Evolutionary conservation across 2,329 filamentous ascomycete species (phyloP).

Genomic region (Tolypocladium paradoxum): DNA sequence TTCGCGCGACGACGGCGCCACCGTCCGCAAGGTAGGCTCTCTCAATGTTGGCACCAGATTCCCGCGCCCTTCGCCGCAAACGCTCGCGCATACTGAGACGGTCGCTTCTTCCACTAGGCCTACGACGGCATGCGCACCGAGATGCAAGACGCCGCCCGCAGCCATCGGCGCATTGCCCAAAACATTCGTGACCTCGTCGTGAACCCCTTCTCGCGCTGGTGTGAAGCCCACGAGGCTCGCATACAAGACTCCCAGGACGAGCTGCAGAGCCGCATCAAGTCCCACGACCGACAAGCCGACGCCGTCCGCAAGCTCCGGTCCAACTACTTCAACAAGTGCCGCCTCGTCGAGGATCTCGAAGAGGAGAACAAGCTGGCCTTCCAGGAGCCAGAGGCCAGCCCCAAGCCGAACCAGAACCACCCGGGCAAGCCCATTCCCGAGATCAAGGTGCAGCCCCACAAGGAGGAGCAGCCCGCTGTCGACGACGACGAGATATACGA

Average conservation of each 20-base stretch:
- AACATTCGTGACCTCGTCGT: conserved; percentile 95
- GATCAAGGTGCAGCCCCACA: conserved; percentile 73
- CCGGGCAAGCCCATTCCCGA: conserved; percentile 53
- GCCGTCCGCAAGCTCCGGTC: conserved; percentile 84
- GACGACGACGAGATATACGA: conserved; percentile 73
- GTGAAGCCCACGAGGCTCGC: conserved; percentile 83
- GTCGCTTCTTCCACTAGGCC: conserved; percentile 42
- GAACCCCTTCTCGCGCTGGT: conserved; percentile 89
- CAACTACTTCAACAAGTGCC: conserved; percentile 98
- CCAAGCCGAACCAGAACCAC: conserved; percentile 39
- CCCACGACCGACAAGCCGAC: conserved; percentile 86
- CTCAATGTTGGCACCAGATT: not conserved
- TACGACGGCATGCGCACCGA: conserved; percentile 88
- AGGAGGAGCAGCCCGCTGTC: conserved; percentile 40
- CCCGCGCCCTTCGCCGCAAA: not conserved
- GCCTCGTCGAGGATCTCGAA: conserved; percentile 88
- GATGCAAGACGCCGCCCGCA: conserved; percentile 83
- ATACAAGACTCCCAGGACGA: conserved; percentile 93
- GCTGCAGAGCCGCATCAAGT: conserved; percentile 79
- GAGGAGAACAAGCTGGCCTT: conserved; percentile 98
- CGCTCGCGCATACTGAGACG: conserved; percentile 7
- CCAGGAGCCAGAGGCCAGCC: conserved; percentile 69
- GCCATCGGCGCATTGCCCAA: conserved; percentile 89
- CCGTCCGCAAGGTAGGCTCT: conserved; percentile 69
- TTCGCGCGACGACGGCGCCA: conserved; percentile 84